Evolutionary conservation across 2,329 filamentous ascomycete species (phyloP).

Genomic region (Clarireedia homoeocarpa): DNA sequence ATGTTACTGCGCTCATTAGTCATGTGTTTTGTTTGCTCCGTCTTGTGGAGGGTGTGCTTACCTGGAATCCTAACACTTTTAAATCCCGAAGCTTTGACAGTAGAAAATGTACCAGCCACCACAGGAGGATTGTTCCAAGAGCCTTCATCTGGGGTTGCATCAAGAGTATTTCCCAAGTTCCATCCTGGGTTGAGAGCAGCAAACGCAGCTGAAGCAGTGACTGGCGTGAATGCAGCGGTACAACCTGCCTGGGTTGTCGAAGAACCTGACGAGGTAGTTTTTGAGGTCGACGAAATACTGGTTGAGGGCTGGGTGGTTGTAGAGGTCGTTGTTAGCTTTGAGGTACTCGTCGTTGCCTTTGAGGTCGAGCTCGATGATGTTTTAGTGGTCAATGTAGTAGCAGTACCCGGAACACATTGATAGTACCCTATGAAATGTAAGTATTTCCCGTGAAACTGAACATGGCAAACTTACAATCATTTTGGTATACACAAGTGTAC

Average conservation of each 20-base stretch:
- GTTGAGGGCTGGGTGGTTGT: not conserved
- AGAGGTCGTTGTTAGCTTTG: not conserved
- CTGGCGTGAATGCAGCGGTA: slow-evolving; percentile 16
- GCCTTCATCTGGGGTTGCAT: slow-evolving; percentile 47
- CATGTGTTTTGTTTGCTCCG: not conserved
- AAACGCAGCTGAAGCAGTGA: slow-evolving; percentile 28
- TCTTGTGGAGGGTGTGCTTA: slow-evolving; percentile 13
- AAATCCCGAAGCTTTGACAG: slow-evolving; percentile 46
- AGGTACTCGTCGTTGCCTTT: not conserved
- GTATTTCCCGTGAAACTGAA: not conserved
- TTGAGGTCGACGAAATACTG: not conserved
- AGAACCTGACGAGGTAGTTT: not conserved
- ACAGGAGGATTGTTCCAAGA: slow-evolving; percentile 51
- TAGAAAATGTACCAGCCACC: slow-evolving; percentile 40
- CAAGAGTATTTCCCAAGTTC: slow-evolving; percentile 54
- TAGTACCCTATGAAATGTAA: slow-evolving; percentile 7
- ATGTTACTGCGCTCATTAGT: slow-evolving; percentile 39
- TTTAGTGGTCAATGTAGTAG: not conserved
- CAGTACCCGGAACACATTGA: slow-evolving; percentile 10
- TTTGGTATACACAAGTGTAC: slow-evolving; percentile 5
- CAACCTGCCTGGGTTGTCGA: slow-evolving; percentile 10
- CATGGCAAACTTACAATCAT: slow-evolving; percentile 2
- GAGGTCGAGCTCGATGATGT: not conserved
- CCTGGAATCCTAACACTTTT: slow-evolving; percentile 49
- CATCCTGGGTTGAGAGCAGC: slow-evolving; percentile 46